Base-by-base conservation (phyloP, 73 alveolate genomes). In the Stentor roeselii region DNA sequence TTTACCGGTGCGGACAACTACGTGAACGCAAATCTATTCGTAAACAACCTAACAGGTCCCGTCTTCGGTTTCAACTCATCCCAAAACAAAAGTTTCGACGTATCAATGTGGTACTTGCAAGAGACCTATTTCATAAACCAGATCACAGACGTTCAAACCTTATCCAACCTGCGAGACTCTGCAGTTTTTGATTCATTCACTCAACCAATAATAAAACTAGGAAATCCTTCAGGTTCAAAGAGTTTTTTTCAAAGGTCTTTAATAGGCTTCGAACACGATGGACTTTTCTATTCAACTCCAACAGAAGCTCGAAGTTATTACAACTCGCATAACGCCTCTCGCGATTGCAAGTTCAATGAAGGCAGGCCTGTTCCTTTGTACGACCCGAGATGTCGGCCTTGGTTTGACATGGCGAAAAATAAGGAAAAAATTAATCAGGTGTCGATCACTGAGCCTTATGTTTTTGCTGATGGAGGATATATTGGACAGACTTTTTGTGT, bases 361-460 rank as follows among this genome's bases (percentile, higher is more conserved):
- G 21, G 21, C 21, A 50, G 67, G 34, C 15, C 80, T 67, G 41
- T 27, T 27, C 37, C 80, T 1, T 59, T 15, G 35, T 86, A 86
- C 37, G 91, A 86, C 3, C 87, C 87, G n/a, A 78, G 91, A 42
- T 86, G 91, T 80, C 42, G 91, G 60, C 84, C 84, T 76, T 86
- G 91, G 88, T 86, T 40, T 59, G 14, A 60, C 32, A 36, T 32
- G 37, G 77, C 88, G 0, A 2, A 32, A n/a, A 37, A 80, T 59
- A 67, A 31, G 42, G 32, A 35, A 30, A 32, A 67, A 21, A 15
- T 27, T 21, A 34, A 67, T 67, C 14, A 14, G 14, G 41, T 32
- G 11, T 15, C 37, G 11, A 67, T 67, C 34, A 67, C n/a, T 67
- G 37, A 67, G 41, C 80, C 80, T 67, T 67, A 67, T 32, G 80